These are phyloP conservation scores for Pichia inconspicua DNA, from an alignment of 1,139 yeast species.

Conservation along the genomic window DNA sequence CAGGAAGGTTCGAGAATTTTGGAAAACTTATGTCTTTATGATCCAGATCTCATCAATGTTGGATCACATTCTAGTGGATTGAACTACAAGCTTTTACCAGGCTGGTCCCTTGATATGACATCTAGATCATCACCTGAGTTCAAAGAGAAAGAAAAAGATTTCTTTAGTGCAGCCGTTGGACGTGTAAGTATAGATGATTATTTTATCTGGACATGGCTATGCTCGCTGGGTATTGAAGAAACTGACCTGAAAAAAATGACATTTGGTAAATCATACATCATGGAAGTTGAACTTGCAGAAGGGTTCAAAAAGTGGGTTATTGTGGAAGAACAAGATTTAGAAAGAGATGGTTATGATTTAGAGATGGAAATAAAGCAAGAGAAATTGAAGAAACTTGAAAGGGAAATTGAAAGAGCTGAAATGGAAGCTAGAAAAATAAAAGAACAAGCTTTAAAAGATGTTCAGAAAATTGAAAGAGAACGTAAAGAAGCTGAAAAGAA, in stretches of 20 bases:
- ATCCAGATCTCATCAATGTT: constrained; percentile 23
- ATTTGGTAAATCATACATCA: constrained; percentile 73
- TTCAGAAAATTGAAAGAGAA: constrained; percentile 8
- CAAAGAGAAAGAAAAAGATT: constrained; percentile 16
- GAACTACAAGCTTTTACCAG: constrained; percentile 38
- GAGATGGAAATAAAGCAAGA: constrained; percentile 28
- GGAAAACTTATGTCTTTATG: constrained; percentile 41
- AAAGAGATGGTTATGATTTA: constrained; percentile 32
- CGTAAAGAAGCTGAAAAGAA: constrained; percentile 12
- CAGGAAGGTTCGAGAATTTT: constrained; percentile 67
- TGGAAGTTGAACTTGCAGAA: constrained; percentile 41
- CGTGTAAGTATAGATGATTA: constrained; percentile 77
- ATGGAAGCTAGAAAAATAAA: constrained; percentile 19
- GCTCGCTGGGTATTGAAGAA: constrained; percentile 70
- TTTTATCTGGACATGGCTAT: constrained; percentile 87
- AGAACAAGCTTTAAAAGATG: constrained; percentile 11
- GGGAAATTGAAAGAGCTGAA: constrained; percentile 23
- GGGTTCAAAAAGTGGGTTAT: constrained; percentile 83
- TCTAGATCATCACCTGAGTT: constrained; percentile 5
- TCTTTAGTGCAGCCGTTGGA: constrained; percentile 43
- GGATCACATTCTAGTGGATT: constrained; percentile 19
- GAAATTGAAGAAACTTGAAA: constrained; percentile 25
- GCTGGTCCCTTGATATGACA: constrained; percentile 32
- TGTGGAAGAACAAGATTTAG: constrained; percentile 58
- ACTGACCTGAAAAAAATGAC: constrained; percentile 53